phyloP scores from a whole-genome alignment of 2,329 filamentous ascomycete genomes.

The Ascochyta clinopodiicola region DNA sequence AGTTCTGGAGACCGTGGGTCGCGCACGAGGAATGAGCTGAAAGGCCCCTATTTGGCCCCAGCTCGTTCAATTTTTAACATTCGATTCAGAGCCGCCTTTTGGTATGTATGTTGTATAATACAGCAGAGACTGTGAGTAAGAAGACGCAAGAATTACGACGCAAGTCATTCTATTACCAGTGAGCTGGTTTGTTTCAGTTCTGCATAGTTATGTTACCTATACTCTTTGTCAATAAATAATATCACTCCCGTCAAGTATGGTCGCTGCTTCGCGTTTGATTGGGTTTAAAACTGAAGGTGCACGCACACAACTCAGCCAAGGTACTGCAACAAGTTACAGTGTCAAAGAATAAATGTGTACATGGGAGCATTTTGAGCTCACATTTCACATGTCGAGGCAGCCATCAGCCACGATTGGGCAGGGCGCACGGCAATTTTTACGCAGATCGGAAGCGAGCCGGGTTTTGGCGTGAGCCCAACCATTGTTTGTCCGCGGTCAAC shows the following conservation, averaged over 20 bases:
- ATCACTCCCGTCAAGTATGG: neutral
- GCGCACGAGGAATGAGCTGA: conserved; percentile 19
- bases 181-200: neutral
- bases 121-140: conserved; percentile 1
- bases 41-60: neutral
- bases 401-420: conserved; percentile 36
- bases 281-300: no score
- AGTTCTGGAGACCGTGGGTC: conserved; percentile 50
- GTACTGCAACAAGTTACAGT: neutral
- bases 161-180: conserved; percentile 3
- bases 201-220: conserved; percentile 1
- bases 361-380: neutral
- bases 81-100: conserved; percentile 14
- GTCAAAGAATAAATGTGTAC: neutral
- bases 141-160: conserved; percentile 13
- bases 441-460: conserved; percentile 29
- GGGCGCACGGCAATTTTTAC: conserved; percentile 33
- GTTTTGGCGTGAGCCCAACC: conserved; percentile 31
- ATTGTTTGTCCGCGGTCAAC: conserved; percentile 34
- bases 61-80: conserved; percentile 3
- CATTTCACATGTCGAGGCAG: conserved; percentile 8
- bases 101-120: conserved; percentile 13
- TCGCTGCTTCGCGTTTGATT: no score
- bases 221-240: conserved; percentile 15
- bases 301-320: no score